Evolutionary conservation across 352 stramenopile species (phyloP).

Genomic region (Aphanomyces invadans): DNA sequence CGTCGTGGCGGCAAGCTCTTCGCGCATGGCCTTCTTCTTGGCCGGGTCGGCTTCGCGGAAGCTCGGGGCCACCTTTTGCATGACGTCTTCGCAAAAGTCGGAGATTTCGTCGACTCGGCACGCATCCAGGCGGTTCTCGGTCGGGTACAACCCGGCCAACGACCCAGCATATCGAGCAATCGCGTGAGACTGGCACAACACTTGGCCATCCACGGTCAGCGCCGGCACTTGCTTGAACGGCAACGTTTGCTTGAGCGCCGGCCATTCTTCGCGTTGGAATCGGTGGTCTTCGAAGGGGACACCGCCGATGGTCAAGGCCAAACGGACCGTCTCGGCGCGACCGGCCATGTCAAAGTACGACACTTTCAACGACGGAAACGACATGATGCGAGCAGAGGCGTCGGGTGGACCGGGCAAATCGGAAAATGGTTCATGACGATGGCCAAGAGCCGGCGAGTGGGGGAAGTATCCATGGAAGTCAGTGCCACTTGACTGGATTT

Average conservation of each 20-base stretch:
- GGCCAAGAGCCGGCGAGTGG: not conserved
- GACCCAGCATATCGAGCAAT: conserved; percentile 60
- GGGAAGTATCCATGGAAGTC: not conserved
- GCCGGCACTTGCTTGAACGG: conserved; percentile 41
- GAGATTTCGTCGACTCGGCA: conserved; percentile 40
- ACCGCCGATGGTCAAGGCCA: conserved; percentile 31
- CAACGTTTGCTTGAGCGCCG: conserved; percentile 27
- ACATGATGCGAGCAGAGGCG: not conserved
- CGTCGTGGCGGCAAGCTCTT: not conserved
- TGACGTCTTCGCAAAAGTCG: conserved; percentile 31
- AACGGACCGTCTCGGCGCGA: conserved; percentile 32
- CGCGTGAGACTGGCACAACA: conserved; percentile 39
- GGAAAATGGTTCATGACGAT: not conserved
- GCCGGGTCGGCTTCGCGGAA: conserved; percentile 22
- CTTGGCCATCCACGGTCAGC: conserved; percentile 38
- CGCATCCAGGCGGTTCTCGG: conserved; percentile 28
- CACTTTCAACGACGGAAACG: conserved; percentile 25
- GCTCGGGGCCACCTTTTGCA: conserved; percentile 15
- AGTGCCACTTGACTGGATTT: not conserved
- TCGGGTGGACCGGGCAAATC: too few species aligned
- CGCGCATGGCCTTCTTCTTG: conserved; percentile 8
- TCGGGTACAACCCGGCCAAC: conserved; percentile 39
- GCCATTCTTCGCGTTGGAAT: conserved; percentile 31
- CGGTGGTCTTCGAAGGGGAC: conserved; percentile 39
- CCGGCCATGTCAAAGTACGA: conserved; percentile 37